Conservation (phyloP, 1,139 yeast genomes). For the Blastobotrys ciferrii region DNA sequence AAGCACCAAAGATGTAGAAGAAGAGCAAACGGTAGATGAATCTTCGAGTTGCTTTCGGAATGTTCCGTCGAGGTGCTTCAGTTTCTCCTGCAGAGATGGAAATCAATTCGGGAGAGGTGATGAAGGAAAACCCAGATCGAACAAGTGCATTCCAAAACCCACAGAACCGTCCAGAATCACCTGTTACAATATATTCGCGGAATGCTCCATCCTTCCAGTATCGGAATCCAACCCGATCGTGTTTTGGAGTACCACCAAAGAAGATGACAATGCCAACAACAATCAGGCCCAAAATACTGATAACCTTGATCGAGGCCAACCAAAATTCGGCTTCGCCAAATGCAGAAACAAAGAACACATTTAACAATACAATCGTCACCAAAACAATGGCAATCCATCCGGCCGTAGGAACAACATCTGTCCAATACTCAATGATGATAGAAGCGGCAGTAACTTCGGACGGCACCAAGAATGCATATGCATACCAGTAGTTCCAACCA, state of each 20-base stretch:
- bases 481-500: constrained; percentile 26
- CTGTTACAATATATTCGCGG: constrained; percentile 42
- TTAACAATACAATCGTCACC: constrained; percentile 28
- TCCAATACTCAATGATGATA: constrained; percentile 62
- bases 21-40: constrained; percentile 40
- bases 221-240: constrained; percentile 22
- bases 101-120: constrained; percentile 55
- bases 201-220: constrained; percentile 18
- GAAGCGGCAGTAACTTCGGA: constrained; percentile 57
- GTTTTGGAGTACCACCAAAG: constrained; percentile 45
- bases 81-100: constrained; percentile 55
- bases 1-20: constrained; percentile 43
- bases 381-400: constrained; percentile 32
- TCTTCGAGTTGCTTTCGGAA: constrained; percentile 41
- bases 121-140: constrained; percentile 54
- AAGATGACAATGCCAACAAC: constrained; percentile 47
- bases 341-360: constrained; percentile 38
- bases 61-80: constrained; percentile 42
- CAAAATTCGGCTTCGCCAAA: constrained; percentile 39
- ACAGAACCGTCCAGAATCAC: constrained; percentile 53
- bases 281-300: constrained; percentile 47
- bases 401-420: constrained; percentile 54
- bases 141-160: constrained; percentile 66
- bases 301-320: constrained; percentile 45
- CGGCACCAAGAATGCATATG: constrained; percentile 57